Base-by-base conservation (phyloP, 2,329 filamentous ascomycete genomes). In the Diaporthe citriasiana region DNA sequence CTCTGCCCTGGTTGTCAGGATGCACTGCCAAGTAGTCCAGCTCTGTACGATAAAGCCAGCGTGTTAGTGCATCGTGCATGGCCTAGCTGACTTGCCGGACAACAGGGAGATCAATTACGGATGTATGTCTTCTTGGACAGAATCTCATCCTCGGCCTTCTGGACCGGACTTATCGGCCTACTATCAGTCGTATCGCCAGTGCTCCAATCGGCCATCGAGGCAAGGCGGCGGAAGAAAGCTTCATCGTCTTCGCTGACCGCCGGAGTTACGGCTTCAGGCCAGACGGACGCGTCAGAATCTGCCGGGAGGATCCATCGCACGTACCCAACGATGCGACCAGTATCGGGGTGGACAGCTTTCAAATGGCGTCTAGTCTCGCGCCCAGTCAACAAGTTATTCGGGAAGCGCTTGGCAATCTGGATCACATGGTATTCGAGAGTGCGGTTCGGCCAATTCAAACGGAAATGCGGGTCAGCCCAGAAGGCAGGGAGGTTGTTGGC, bases 21-120 rank as follows among this genome's bases (percentile, higher is more conserved):
- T 78, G 78, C 25, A 80, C 76, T 19, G 77, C 77, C 6, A 80
- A 76, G 55, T 78, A 79, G 9, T 79, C 77, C 45, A 79, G 77
- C 25, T 73, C 77, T 79, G 63, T 53, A 63, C 30, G 42, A 51
- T 72, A 30, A 38, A 57, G 25, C 42, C 56, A 55, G 33, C 25
- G 27, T 22, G 53, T 71, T 27, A 71, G 53, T 71, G 53, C 38
- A 71, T 60, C 25, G 27, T 50, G 27, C 22, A 25, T 40, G 17
- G 53, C 27, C 53, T 40, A 53, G 47, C 33, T 27, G 40, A 51
- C 33, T 59, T 40, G 53, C 53, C 53, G 51, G 38, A 60, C 8
- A 35, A 60, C 13, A 15, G 19, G 8, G 17, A 53, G 5, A n/a
- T 47, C 35, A 60, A 73, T 73, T 45, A 77, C 77, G 74, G 45